phyloP scores from a whole-genome alignment of 768 basidiomycete species.

The Suillus placidus region DNA sequence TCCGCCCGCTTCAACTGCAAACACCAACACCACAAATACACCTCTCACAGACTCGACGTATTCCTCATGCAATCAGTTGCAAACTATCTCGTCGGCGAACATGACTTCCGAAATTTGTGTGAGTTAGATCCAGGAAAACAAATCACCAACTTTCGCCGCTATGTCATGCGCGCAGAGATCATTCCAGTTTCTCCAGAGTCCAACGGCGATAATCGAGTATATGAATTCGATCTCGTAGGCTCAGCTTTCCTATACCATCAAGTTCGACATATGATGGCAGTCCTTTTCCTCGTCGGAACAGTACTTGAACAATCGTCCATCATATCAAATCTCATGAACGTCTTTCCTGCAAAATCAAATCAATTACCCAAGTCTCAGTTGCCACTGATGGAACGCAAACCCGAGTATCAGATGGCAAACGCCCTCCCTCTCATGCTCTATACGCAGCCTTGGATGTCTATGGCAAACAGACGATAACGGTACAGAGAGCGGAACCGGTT shows the following conservation, averaged over 20 bases:
- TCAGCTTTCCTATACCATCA: slow-evolving; percentile 94
- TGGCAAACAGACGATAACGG: not conserved
- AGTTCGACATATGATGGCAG: slow-evolving; percentile 91
- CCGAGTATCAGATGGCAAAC: slow-evolving; percentile 93
- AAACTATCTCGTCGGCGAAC: slow-evolving; percentile 72
- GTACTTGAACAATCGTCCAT: slow-evolving; percentile 75
- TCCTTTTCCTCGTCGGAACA: slow-evolving; percentile 85
- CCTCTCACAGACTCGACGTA: slow-evolving; percentile 61
- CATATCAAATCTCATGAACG: slow-evolving; percentile 74
- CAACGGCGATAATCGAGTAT: slow-evolving; percentile 23
- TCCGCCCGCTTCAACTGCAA: slow-evolving; percentile 88
- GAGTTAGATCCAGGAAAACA: slow-evolving; percentile 93
- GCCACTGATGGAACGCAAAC: slow-evolving; percentile 68
- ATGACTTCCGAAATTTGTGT: slow-evolving; percentile 96
- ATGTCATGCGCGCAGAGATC: slow-evolving; percentile 69
- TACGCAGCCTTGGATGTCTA: not conserved
- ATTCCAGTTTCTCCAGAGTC: slow-evolving; percentile 40
- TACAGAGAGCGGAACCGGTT: not conserved
- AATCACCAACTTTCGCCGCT: slow-evolving; percentile 74
- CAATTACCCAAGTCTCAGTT: slow-evolving; percentile 27
- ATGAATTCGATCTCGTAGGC: slow-evolving; percentile 84
- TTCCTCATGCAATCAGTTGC: slow-evolving; percentile 78
- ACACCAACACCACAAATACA: slow-evolving; percentile 92
- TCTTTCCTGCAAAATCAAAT: slow-evolving; percentile 37
- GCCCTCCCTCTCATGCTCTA: slow-evolving; percentile 55